Evolutionary conservation across 2,329 filamentous ascomycete species (phyloP), one percentile per base, ranked within the genome.

Genomic region (Cladophialophora bantiana): DNA sequence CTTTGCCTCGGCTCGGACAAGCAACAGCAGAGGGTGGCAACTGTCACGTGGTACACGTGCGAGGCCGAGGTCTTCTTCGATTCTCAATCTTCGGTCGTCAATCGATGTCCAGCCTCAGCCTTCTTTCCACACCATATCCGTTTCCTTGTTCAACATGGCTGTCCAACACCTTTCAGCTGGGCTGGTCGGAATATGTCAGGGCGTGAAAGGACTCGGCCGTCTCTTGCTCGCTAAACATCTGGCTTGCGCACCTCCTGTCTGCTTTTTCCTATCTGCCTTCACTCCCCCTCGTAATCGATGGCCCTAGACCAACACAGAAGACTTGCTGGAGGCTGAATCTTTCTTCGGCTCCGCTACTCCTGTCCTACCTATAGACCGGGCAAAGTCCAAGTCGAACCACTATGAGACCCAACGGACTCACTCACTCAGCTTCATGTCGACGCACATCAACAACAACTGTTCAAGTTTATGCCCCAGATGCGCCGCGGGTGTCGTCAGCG

Each of bases 281-380:
- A 18, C 45, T 26, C n/a, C 18, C 45, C 26, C 15, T 20, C 18
- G 20, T 20, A 20, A 36, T 35, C 31, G 53, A 48, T 31, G 50
- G 61, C n/a, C 45, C 42, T n/a, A 62, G 32, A 62, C 34, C 32
- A 54, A 38, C 34, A 13, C n/a, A n/a, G 15, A 55, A 31, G 52
- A 55, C 31, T 10, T 36, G 1, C 52, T 18, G 26, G 52, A 34
- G 52, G 31, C 36, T 50, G 57, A 48, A 60, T 18, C 12, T 34
- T 26, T 36, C 5, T 20, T 26, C 52, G 7, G n/a, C 31, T 35
- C 34, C 52, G 31, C 9, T 50, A 26, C 45, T 36, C n/a, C 13
- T 55, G 52, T 55, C 52, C 35, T 18, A 34, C 31, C 52, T 55
- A 7, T 55, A 3, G 13, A 35, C 45, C 2, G 18, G 9, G 45